Evolutionary conservation across 176 grass and related monocot species (phyloP).

Genomic region (Zea mays): DNA sequence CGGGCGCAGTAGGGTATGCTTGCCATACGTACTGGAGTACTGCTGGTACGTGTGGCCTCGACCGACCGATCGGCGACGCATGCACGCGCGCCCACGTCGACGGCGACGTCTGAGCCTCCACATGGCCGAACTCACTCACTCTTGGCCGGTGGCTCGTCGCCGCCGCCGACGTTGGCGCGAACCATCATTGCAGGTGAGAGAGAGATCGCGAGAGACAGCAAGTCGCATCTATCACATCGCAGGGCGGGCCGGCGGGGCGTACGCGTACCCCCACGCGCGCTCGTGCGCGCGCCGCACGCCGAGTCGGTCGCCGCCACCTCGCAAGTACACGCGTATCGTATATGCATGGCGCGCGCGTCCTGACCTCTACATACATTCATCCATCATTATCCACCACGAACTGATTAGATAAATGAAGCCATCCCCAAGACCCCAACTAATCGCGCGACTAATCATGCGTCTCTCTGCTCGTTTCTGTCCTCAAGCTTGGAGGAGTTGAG

Average conservation of each 20-base stretch:
- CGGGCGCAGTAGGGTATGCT: not conserved
- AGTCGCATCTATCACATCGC: slow-evolving; percentile 2
- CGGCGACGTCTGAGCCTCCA: slow-evolving; percentile 63
- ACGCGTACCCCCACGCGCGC: not conserved
- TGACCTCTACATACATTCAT: too few species aligned
- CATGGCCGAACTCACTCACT: slow-evolving; percentile 30
- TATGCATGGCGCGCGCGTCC: not conserved
- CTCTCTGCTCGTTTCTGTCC: not conserved
- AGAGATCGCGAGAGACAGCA: slow-evolving; percentile 11
- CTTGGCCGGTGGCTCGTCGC: slow-evolving; percentile 42
- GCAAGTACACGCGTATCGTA: slow-evolving; percentile 18
- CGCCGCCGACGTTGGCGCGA: slow-evolving; percentile 31
- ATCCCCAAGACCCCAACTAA: not conserved
- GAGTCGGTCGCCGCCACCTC: not conserved
- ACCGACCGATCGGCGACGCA: not conserved
- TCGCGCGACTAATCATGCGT: slow-evolving; percentile 16
- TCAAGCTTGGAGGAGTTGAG: not conserved
- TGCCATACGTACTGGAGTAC: too few species aligned
- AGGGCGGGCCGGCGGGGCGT: not conserved
- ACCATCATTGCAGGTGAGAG: slow-evolving; percentile 46
- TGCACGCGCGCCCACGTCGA: slow-evolving; percentile 7
- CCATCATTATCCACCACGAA: slow-evolving; percentile 13
- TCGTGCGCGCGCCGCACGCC: not conserved
- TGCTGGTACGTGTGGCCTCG: not conserved
- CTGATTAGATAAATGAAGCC: not conserved